These are phyloP conservation scores for Naumovozyma castellii DNA, from an alignment of 805 yeast species.

Conservation along the genomic window DNA sequence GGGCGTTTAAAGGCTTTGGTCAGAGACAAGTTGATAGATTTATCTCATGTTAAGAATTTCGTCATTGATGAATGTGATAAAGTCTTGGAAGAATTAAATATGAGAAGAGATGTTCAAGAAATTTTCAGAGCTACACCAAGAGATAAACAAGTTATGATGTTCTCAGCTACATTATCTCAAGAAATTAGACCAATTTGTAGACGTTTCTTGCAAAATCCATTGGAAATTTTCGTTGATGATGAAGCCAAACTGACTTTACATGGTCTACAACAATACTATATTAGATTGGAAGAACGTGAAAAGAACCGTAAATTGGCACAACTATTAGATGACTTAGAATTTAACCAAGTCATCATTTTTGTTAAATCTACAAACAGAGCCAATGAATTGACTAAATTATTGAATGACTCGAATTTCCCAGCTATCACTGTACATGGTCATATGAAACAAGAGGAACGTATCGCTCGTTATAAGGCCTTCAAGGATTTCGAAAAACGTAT, in stretches of 20 bases:
- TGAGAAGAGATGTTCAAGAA: conserved; percentile 98
- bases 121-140: conserved; percentile 95
- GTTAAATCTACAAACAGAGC: conserved; percentile 90
- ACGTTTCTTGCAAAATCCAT: conserved; percentile 95
- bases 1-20: conserved; percentile 94
- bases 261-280: conserved; percentile 94
- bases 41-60: conserved; percentile 84
- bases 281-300: conserved; percentile 81
- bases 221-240: conserved; percentile 95
- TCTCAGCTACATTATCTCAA: conserved; percentile 88
- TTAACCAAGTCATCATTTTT: conserved; percentile 95
- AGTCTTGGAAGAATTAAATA: conserved; percentile 80
- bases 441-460: conserved; percentile 95
- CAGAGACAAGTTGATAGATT: conserved; percentile 78
- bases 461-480: conserved; percentile 89
- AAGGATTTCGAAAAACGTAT: conserved; percentile 98
- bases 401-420: conserved; percentile 91
- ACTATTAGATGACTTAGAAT: conserved; percentile 85
- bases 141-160: conserved; percentile 99
- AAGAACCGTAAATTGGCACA: conserved; percentile 90
- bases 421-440: conserved; percentile 94
- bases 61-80: conserved; percentile 98
- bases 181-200: conserved; percentile 95
- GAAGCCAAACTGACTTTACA: conserved; percentile 95
- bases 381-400: conserved; percentile 76